Evolutionary conservation across 2,329 filamentous ascomycete species (phyloP), one percentile per base, ranked within the genome.

Genomic region (Drechslerella dactyloides): DNA sequence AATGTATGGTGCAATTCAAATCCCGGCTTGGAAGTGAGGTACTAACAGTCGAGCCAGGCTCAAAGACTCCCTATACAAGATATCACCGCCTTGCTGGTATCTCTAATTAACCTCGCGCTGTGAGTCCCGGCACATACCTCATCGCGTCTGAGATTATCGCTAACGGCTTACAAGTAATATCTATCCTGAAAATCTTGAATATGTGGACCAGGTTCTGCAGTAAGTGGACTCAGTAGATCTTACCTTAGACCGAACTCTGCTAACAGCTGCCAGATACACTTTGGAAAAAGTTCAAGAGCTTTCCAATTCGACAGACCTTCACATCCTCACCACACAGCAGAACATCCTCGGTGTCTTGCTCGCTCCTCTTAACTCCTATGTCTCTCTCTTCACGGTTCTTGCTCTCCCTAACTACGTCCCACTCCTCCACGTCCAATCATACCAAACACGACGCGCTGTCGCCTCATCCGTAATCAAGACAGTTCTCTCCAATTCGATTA

Each of bases 361-460:
- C 76, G 91, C 91, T 6, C 94, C 94, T 0, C 85, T 97, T 72
- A 90, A 91, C 79, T 87, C 90, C 74, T 99, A 99, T 79, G 85
- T 89, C 63, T 97, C 93, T 3, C 88, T 97, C 46, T 99, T 99
- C 78, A 99, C 94, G n/a, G 93, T 94, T 0, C 83, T 99, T 27
- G 90, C 94, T 11, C 85, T 99, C 66, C 94, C 94, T 0, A 93
- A 90, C 74, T 99, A 96, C 78, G 87, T 97, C 54, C 90, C 93
- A 37, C 86, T 99, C 19, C 87, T 94, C 77, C 89, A 96, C 75
- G 89, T 90, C 15, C 94, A 99, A 80, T 93, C 92, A 51, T 99
- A 97, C 78, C 89, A 91, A 7, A 97, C 93, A 3, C 86, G 93
- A 74, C 85, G 96, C 77, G 90, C 93, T 30, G 90, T 99, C 27